Percentiles rank a stretch among this genome's conserved stretches.
Conservation (phyloP, 1,284 basidiomycete genomes). For the Trichosporon coremiiforme region DNA sequence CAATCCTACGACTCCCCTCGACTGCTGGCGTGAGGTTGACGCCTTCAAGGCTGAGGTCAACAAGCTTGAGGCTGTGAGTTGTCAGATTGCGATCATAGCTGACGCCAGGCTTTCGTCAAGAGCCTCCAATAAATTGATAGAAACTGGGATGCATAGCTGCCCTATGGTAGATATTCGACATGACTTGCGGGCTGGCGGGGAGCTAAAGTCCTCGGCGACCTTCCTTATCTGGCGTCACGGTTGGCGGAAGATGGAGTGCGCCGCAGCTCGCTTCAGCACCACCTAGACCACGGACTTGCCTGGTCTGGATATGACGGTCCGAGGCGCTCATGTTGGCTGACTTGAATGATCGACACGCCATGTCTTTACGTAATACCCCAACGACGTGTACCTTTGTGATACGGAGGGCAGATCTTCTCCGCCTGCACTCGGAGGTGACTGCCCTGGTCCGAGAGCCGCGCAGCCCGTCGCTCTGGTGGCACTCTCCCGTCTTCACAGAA, state of each 20-base stretch:
- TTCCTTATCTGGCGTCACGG: neutral
- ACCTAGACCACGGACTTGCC: neutral
- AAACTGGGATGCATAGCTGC: constrained; percentile 21
- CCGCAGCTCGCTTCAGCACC: neutral
- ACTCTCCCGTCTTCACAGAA: neutral
- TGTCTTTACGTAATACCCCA: neutral
- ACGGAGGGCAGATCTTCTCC: neutral
- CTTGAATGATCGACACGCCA: neutral
- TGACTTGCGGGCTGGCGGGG: constrained; percentile 22
- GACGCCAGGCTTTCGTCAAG: constrained; percentile 48
- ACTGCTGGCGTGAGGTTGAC: constrained; percentile 58
- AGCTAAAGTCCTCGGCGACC: neutral
- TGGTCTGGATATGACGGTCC: neutral
- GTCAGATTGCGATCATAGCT: neutral
- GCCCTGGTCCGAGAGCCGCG: neutral
- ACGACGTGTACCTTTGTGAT: constrained; percentile 13
- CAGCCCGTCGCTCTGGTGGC: neutral
- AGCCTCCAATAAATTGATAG: constrained; percentile 46
- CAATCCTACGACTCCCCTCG: constrained; percentile 51
- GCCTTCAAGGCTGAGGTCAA: constrained; percentile 54
- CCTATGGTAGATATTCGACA: constrained; percentile 8
- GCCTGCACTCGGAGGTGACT: neutral
- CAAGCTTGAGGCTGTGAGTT: constrained; percentile 55
- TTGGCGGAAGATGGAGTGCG: neutral
- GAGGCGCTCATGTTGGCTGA: neutral